A percentile compares a stretch with the other conserved stretches of the same genome.
phyloP scores from a whole-genome alignment of 2,329 filamentous ascomycete genomes.

The Cadophora sp. region DNA sequence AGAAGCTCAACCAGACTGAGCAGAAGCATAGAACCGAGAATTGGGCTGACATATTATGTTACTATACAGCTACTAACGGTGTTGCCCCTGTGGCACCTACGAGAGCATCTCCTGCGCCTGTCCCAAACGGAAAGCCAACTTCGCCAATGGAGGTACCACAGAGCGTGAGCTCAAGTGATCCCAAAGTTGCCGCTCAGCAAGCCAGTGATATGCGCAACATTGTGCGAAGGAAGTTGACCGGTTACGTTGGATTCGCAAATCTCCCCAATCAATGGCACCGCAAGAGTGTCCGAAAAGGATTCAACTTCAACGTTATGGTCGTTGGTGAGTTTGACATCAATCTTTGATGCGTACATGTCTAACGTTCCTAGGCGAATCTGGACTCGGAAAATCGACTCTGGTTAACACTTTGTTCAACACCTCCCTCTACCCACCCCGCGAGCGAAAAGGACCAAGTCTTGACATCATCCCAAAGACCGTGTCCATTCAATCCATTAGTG shows the following conservation, averaged over 20 bases:
- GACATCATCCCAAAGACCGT: conserved; percentile 99
- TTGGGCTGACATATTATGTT: conserved; percentile 45
- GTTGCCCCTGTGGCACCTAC: conserved; percentile 40
- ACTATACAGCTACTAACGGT: conserved; percentile 45
- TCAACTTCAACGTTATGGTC: conserved; percentile 99
- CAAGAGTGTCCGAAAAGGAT: conserved; percentile 99
- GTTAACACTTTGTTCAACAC: conserved; percentile 99
- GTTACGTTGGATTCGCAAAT: conserved; percentile 98
- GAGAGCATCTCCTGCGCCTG: conserved; percentile 40
- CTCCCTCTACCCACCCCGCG: conserved; percentile 96
- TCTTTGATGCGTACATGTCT: conserved; percentile 20
- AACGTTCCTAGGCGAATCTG: conserved; percentile 82
- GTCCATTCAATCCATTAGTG: conserved; percentile 91
- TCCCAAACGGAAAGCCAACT: conserved; percentile 41
- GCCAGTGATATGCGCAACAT: conserved; percentile 70
- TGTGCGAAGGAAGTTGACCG: conserved; percentile 96
- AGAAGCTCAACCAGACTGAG: conserved; percentile 36
- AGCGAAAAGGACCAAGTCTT: conserved; percentile 95
- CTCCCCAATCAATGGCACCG: conserved; percentile 99
- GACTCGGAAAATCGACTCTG: conserved; percentile 97
- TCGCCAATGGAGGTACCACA: conserved; percentile 42
- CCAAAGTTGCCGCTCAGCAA: conserved; percentile 47
- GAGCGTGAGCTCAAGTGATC: conserved; percentile 45
- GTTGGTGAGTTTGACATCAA: conserved; percentile 74
- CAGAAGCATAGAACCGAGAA: conserved; percentile 40